Evolutionary conservation across 2,329 filamentous ascomycete species (phyloP).

Genomic region (Rosellinia necatrix): DNA sequence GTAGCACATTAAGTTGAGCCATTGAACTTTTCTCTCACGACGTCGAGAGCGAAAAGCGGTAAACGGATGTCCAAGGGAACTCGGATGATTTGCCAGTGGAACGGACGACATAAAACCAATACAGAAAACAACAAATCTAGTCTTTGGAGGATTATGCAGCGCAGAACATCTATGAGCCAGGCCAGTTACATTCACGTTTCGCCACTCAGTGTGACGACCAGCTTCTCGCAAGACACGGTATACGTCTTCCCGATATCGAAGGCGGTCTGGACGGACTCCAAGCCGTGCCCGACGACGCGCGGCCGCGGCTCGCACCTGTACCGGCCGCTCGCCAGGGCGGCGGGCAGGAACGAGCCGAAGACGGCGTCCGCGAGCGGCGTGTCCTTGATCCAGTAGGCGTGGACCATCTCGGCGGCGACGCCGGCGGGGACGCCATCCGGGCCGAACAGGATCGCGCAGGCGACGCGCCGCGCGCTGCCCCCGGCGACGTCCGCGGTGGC

Average conservation of each 20-base stretch:
- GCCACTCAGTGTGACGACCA: slow-evolving; percentile 38
- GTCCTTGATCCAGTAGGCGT: slow-evolving; percentile 28
- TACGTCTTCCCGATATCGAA: slow-evolving; percentile 29
- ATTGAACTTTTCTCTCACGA: no score
- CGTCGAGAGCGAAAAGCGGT: no score
- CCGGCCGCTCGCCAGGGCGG: slow-evolving; percentile 33
- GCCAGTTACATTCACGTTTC: neutral
- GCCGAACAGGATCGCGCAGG: slow-evolving; percentile 23
- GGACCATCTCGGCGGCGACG: slow-evolving; percentile 31
- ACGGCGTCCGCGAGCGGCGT: slow-evolving; percentile 34
- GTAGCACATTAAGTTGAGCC: no score
- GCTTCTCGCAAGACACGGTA: slow-evolving; percentile 46
- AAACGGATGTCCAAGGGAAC: no score
- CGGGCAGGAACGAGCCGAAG: slow-evolving; percentile 35
- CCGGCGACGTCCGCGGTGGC: no score
- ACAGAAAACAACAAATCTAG: no score
- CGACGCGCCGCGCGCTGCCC: slow-evolving; percentile 27
- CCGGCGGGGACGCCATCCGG: slow-evolving; percentile 11
- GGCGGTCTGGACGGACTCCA: slow-evolving; percentile 39
- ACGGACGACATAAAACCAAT: no score
- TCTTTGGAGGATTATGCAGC: no score
- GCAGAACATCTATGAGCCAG: neutral
- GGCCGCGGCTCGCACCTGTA: slow-evolving; percentile 36
- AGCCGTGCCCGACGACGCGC: slow-evolving; percentile 37
- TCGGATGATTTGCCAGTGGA: no score